Evolutionary conservation across 176 grass and related monocot genomes (phyloP).

Genomic region (Oryza brachyantha): DNA sequence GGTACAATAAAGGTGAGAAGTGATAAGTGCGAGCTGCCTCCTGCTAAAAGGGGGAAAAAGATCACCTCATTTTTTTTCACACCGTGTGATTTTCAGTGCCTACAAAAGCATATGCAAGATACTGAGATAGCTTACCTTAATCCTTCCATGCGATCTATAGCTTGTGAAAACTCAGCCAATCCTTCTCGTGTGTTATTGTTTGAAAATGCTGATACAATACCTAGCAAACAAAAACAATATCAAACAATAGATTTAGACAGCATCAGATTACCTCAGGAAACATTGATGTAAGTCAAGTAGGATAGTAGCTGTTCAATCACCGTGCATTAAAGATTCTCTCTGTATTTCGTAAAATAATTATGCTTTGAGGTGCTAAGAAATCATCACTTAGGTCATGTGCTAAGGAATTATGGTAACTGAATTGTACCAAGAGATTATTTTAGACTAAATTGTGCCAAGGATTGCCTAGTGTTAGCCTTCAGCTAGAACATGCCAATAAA

Average conservation of each 20-base stretch:
- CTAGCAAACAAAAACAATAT: constrained; percentile 36
- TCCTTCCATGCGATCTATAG: constrained; percentile 55
- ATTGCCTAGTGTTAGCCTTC: not conserved
- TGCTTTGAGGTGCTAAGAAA: constrained; percentile 1
- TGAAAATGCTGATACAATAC: constrained; percentile 49
- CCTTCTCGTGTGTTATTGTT: constrained; percentile 39
- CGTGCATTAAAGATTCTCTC: not conserved
- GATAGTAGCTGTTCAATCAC: not conserved
- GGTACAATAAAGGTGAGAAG: not conserved
- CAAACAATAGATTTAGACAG: constrained; percentile 16
- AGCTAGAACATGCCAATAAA: not conserved
- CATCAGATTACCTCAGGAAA: not conserved
- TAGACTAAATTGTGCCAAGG: not conserved
- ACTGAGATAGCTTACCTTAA: constrained; percentile 45
- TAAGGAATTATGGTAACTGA: not conserved
- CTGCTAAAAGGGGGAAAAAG: not conserved
- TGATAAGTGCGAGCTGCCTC: not conserved
- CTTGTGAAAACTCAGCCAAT: constrained; percentile 55
- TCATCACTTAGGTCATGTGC: not conserved
- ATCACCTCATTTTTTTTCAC: not conserved
- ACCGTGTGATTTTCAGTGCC: constrained; percentile 14
- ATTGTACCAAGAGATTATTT: not conserved
- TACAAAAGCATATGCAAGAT: not conserved
- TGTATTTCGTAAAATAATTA: not conserved
- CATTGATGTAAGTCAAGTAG: not conserved